Conservation (phyloP, 2,329 filamentous ascomycete species). For the Exophiala sp. region DNA sequence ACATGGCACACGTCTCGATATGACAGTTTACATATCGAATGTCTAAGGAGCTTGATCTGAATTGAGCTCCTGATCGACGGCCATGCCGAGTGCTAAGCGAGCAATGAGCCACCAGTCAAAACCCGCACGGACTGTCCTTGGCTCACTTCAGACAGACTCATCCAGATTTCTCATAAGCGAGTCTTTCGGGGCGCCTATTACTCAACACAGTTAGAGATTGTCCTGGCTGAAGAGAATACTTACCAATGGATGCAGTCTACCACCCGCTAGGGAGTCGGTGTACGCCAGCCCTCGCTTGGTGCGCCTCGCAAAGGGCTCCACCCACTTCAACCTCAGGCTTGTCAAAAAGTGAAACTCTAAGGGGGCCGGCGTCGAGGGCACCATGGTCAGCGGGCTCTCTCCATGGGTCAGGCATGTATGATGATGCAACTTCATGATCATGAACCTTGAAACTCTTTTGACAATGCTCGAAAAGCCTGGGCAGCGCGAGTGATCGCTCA, state of each 20-base stretch:
- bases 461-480: no score
- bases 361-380: no score
- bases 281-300: neutral
- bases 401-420: no score
- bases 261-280: neutral
- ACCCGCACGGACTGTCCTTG: neutral
- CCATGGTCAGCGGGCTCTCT: no score
- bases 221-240: neutral
- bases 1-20: no score
- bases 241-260: neutral
- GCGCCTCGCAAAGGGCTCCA: neutral
- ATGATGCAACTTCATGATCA: no score
- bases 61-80: constrained; percentile 3
- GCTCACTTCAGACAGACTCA: neutral
- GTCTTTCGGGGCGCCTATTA: neutral
- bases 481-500: no score
- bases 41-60: constrained; percentile 1
- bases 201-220: neutral
- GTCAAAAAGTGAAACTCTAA: no score
- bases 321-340: neutral
- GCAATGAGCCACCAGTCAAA: neutral
- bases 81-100: constrained; percentile 5
- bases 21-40: neutral
- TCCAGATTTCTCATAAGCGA: constrained; percentile 3
- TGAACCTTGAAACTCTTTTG: no score